Conservation (phyloP, 2,329 filamentous ascomycete genomes). For the Nothomitra cinnamomea region DNA sequence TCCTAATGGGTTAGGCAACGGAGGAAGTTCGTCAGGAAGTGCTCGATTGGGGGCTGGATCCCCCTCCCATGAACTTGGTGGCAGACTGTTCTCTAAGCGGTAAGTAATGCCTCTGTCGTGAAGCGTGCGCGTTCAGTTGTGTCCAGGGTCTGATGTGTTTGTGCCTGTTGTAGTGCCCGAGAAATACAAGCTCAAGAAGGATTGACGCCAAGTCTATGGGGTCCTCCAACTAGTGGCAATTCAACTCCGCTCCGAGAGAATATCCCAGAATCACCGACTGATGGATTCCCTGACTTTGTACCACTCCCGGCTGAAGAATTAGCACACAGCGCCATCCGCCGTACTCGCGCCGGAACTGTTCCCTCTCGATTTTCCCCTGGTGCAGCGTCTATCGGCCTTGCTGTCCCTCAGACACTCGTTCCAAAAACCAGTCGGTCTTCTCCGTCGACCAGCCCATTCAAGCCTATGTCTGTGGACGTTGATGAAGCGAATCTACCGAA, state of each 20-base stretch:
- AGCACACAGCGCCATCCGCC: slow-evolving; percentile 48
- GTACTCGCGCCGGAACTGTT: slow-evolving; percentile 86
- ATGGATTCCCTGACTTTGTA: slow-evolving; percentile 85
- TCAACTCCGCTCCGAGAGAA: slow-evolving; percentile 93
- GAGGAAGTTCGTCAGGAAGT: slow-evolving; percentile 33
- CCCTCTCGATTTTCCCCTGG: slow-evolving; percentile 82
- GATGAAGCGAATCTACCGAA: slow-evolving; percentile 13
- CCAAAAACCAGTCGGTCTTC: slow-evolving; percentile 72
- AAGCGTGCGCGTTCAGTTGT: slow-evolving; percentile 9
- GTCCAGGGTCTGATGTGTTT: slow-evolving; percentile 4
- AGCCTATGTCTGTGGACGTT: slow-evolving; percentile 36
- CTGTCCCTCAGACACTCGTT: slow-evolving; percentile 39
- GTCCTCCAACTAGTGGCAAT: slow-evolving; percentile 88
- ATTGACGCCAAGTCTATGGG: slow-evolving; percentile 65
- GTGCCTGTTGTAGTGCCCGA: slow-evolving; percentile 46
- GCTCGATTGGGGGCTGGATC: slow-evolving; percentile 77
- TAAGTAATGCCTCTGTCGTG: slow-evolving; percentile 30
- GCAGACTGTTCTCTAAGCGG: slow-evolving; percentile 82
- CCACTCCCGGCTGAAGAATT: slow-evolving; percentile 50
- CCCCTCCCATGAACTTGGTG: slow-evolving; percentile 81
- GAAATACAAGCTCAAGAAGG: slow-evolving; percentile 97
- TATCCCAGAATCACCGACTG: slow-evolving; percentile 90
- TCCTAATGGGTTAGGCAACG: slow-evolving; percentile 40
- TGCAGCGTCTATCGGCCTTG: slow-evolving; percentile 42
- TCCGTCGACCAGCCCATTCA: slow-evolving; percentile 75